Evolutionary conservation across 2,329 filamentous ascomycete species (phyloP).

Genomic region (Diplodia intermedia): DNA sequence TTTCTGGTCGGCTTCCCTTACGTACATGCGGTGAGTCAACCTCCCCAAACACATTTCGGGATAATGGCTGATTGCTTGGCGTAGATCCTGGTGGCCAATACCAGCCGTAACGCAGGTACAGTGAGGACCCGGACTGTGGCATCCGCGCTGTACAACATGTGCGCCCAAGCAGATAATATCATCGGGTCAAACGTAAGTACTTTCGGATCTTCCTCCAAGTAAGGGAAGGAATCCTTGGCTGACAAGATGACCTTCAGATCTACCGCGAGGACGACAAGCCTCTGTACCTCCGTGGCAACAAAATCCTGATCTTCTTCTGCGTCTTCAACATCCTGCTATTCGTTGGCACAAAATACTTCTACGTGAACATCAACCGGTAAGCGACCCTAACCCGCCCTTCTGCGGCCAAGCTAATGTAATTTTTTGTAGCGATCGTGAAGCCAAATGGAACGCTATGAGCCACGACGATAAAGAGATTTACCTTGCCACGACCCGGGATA

Average conservation of each 20-base stretch:
- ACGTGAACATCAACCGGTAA: constrained; percentile 55
- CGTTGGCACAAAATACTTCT: constrained; percentile 58
- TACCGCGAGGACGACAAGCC: constrained; percentile 63
- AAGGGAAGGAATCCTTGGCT: constrained; percentile 39
- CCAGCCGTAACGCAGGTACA: constrained; percentile 67
- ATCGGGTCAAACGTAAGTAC: constrained; percentile 41
- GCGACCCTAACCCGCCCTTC: constrained; percentile 29
- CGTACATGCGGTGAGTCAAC: constrained; percentile 53
- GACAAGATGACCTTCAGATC: constrained; percentile 42
- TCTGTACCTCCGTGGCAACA: constrained; percentile 61
- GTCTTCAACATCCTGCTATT: constrained; percentile 57
- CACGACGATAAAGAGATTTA: constrained; percentile 59
- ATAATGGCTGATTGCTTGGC: neutral
- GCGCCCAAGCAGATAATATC: constrained; percentile 51
- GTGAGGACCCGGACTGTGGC: constrained; percentile 69
- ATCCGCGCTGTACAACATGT: constrained; percentile 67
- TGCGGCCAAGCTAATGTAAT: neutral
- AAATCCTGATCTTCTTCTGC: constrained; percentile 58
- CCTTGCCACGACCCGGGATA: constrained; percentile 48
- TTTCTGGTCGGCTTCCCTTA: constrained; percentile 52
- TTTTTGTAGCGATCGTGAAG: constrained; percentile 45
- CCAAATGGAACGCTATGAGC: constrained; percentile 58
- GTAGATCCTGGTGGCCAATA: constrained; percentile 64
- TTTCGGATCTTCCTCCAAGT: constrained; percentile 9
- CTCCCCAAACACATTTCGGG: no score